Base-by-base conservation (phyloP, 495 filamentous ascomycete genomes). In the Podospora anserina region DNA sequence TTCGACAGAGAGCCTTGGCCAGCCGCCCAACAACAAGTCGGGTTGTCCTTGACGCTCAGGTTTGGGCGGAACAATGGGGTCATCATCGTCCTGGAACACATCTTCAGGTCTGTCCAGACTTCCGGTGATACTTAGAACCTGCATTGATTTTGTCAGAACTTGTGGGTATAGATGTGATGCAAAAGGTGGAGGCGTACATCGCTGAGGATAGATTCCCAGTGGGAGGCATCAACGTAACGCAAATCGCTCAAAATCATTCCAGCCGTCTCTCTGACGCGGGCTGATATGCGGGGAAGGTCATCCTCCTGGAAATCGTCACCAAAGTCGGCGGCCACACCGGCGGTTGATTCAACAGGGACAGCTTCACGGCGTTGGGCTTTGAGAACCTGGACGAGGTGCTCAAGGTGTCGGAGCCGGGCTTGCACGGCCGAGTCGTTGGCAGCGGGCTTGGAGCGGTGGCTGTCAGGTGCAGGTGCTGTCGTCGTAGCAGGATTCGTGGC, bases 181-280 rank as follows among this genome's bases (percentile, higher is more conserved):
- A 19, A 11, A n/a, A 34, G n/a, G 15, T 18, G 44, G 59, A 61
- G 20, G 27, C 81, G 34, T 53, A 86, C 84, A 74, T 86, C 83
- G 64, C 83, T 79, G 5, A 84, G 71, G 59, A 86, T 83, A 20
- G 82, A 79, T 53, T 82, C 81, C 84, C 83, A 86, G 68, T 85
- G 78, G 2, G 78, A 77, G 30, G 78, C 75, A 61, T 86, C 81
- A 26, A 86, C 81, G 70, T 86, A 85, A 49, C 77, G 80, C 16
- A 78, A 78, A 13, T 79, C 81, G 7, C 77, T 75, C 15, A 80
- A 67, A 23, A 80, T 75, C 1, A 76, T 75, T 27, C 76, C 78
- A 9, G 70, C 71, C 7, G 70, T 70, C 28, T 71, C 67, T 28
- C 54, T 67, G 54, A 67, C 59, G n/a, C 58, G 63, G 19, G 20